Percentiles rank a stretch among this genome's conserved stretches.
Evolutionary conservation across 257 asterid genomes (phyloP).

Genomic region (Solanum chilense): DNA sequence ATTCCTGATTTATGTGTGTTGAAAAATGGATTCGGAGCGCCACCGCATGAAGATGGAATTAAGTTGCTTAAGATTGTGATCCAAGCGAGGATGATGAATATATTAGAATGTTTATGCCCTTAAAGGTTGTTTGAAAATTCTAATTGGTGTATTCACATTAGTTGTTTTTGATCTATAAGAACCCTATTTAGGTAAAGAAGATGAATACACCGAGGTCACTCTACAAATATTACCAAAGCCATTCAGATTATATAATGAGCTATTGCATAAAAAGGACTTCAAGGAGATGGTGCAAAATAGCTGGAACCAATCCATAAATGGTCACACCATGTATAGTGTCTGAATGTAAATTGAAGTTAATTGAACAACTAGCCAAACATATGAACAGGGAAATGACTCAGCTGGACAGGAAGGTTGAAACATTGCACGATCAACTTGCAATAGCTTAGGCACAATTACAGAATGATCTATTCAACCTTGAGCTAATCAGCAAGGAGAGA

Average conservation of each 20-base stretch:
- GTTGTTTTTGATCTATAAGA: not conserved
- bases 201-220: not conserved
- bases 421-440: not conserved
- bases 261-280: not conserved
- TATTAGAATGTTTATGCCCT: not conserved
- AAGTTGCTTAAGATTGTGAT: not conserved
- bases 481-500: not conserved
- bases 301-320: not conserved
- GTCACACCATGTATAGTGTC: not conserved
- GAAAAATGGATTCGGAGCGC: not conserved
- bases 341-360: not conserved
- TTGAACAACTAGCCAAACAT: not conserved
- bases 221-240: not conserved
- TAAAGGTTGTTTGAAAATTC: not conserved
- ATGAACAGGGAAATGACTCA: not conserved
- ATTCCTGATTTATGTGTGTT: not conserved
- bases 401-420: not conserved
- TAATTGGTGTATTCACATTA: not conserved
- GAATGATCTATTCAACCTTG: not conserved
- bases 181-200: not conserved
- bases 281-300: not conserved
- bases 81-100: not conserved
- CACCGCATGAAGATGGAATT: not conserved
- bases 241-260: not conserved
- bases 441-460: not conserved